Base-by-base conservation (phyloP, 306 rosid species). In the Delonix regia region DNA sequence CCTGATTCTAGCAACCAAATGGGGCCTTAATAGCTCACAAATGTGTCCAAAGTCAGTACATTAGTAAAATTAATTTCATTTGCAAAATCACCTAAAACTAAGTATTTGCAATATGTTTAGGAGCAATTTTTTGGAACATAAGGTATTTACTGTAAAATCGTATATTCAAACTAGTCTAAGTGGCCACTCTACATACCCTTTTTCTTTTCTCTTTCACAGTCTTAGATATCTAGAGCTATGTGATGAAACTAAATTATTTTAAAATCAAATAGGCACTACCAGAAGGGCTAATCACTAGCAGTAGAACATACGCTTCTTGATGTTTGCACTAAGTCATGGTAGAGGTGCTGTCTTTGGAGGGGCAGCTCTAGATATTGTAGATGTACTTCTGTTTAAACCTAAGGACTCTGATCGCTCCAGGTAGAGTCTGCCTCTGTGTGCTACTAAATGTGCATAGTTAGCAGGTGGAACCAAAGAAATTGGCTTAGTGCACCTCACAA, bases 401-500 rank as follows among this genome's bases (percentile, higher is more conserved):
- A 87, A 65, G 19, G 87, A 83, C n/a, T 93, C 98, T 9, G 99
- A 91, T 73, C 93, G 74, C 56, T 93, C 97, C 13, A 96, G 94
- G 89, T 96, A 96, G 81, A 96, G 99, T 83, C 99, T 88, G 6
- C 99, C 99, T 82, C 99, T 81, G 21, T 93, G 93, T 8, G 99
- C 99, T 69, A 98, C 99, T 34, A 96, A 85, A 83, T 96, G 99
- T 13, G 99, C 99, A 81, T 96, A 96, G 75, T 93, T 93, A 68
- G 87, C 99, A 8, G 99, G 98, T 41, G 99, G 99, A 12, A 96
- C 99, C 78, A 96, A 82, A 68, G 99, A 96, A 65, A 96, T 93
- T n/a, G 99, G 99, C 85, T 96, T 96, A 19, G 99, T 96, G 76
- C 99, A 96, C 85, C 94, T 90, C 76, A 86, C 93, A 79, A 93